Evolutionary conservation across 169 alveolate genomes (phyloP).

Genomic region (Eimeria sp.): DNA sequence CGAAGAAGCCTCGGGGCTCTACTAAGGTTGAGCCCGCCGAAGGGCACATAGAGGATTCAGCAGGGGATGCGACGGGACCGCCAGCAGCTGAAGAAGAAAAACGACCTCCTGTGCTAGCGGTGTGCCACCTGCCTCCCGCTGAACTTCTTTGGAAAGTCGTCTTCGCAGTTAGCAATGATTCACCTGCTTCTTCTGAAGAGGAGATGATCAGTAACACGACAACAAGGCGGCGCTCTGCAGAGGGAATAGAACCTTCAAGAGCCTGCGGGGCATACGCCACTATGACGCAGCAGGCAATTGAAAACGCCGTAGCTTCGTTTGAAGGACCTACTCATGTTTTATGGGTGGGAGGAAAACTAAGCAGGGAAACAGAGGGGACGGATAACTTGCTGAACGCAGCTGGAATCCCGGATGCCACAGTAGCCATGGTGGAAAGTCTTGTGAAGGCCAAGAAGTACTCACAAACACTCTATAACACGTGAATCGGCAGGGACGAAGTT

Average conservation of each 20-base stretch:
- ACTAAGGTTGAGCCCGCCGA: neutral
- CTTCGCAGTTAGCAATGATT: neutral
- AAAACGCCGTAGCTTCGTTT: slow-evolving; percentile 24
- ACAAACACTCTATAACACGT: neutral
- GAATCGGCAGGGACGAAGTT: neutral
- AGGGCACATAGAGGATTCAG: neutral
- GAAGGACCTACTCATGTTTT: slow-evolving; percentile 32
- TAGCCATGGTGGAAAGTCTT: slow-evolving; percentile 49
- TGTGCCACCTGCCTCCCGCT: slow-evolving; percentile 62
- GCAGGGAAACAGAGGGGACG: slow-evolving; percentile 43
- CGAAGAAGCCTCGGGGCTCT: slow-evolving; percentile 21
- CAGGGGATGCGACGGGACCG: slow-evolving; percentile 39
- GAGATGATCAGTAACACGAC: neutral
- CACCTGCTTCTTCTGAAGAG: neutral
- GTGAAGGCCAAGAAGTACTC: neutral
- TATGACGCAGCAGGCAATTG: slow-evolving; percentile 20
- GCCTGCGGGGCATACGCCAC: slow-evolving; percentile 27
- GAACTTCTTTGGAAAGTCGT: slow-evolving; percentile 60
- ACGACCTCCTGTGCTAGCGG: slow-evolving; percentile 10
- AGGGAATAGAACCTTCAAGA: neutral
- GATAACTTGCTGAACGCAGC: slow-evolving; percentile 29
- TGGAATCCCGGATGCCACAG: slow-evolving; percentile 51
- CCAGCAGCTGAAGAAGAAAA: slow-evolving; percentile 40
- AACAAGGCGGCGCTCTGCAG: slow-evolving; percentile 32
- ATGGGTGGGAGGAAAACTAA: slow-evolving; percentile 42